Conservation (phyloP, 257 asterid species). For the Nemophila menziesii region DNA sequence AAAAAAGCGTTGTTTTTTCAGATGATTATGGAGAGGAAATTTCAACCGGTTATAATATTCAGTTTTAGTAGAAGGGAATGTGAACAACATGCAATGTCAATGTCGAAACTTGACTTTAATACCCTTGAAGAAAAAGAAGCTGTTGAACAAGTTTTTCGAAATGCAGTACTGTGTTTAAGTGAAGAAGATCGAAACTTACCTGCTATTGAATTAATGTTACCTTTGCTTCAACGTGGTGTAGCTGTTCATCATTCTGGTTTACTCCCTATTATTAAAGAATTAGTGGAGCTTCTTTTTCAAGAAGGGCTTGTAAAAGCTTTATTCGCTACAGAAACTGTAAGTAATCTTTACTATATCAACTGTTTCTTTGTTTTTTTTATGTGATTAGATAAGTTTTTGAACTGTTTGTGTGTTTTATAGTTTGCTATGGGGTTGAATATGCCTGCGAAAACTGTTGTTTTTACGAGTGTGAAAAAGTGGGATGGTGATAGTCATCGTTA, state of each 20-base stretch:
- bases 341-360: background rate
- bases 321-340: conserved; percentile 97
- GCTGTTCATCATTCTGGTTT: conserved; percentile 99
- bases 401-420: conserved; percentile 25
- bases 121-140: conserved; percentile 70
- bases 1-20: conserved; percentile 23
- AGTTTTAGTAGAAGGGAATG: conserved; percentile 98
- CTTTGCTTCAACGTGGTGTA: conserved; percentile 90
- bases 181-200: conserved; percentile 94
- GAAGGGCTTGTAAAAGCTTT: conserved; percentile 98
- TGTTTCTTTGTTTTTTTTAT: background rate
- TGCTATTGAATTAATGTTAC: conserved; percentile 92
- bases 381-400: conserved; percentile 1
- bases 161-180: conserved; percentile 69
- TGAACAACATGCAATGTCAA: conserved; percentile 97
- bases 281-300: conserved; percentile 95
- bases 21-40: conserved; percentile 97
- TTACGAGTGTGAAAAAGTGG: conserved; percentile 88
- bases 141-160: conserved; percentile 79
- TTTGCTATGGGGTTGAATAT: conserved; percentile 98
- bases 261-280: conserved; percentile 92
- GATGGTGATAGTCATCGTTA: conserved; percentile 97
- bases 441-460: conserved; percentile 99
- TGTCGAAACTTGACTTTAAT: conserved; percentile 93
- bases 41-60: conserved; percentile 93